Conservation (phyloP, 805 yeast species). For the Candida fluviatilis region DNA sequence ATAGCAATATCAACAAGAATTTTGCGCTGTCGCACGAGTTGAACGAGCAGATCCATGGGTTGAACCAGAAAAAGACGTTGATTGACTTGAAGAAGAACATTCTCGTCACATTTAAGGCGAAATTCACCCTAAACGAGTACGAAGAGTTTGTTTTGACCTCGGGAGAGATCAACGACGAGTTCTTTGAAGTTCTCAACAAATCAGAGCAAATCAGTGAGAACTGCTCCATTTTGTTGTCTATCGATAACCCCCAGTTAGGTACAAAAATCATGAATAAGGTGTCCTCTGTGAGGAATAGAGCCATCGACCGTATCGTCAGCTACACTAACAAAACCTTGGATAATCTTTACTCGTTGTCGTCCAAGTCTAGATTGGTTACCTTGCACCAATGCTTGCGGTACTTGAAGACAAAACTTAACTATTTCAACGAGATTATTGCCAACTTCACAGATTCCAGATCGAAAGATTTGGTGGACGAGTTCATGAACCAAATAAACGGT, state of each 20-base stretch:
- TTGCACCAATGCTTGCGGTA: conserved; percentile 30
- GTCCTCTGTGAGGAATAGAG: conserved; percentile 44
- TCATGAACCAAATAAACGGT: conserved; percentile 51
- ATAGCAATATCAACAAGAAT: conserved; percentile 35
- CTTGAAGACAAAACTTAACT: conserved; percentile 37
- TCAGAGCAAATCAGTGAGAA: conserved; percentile 62
- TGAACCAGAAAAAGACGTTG: conserved; percentile 28
- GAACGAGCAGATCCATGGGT: conserved; percentile 18
- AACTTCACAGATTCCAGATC: conserved; percentile 71
- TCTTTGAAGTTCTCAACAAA: conserved; percentile 55
- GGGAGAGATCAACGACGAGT: conserved; percentile 47
- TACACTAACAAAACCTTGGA: conserved; percentile 31
- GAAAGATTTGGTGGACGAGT: conserved; percentile 60
- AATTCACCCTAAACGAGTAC: conserved; percentile 64
- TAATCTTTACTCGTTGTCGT: conserved; percentile 26
- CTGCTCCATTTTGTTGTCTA: conserved; percentile 66
- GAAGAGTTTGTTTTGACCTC: conserved; percentile 60
- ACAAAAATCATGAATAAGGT: conserved; percentile 58
- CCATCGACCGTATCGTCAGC: conserved; percentile 24
- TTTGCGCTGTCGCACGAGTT: conserved; percentile 18
- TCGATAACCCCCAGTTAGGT: conserved; percentile 66
- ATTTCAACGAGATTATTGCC: conserved; percentile 55
- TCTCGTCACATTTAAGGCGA: conserved; percentile 49
- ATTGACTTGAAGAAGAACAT: conserved; percentile 48
- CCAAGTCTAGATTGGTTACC: conserved; percentile 18